Conservation (phyloP, 2,329 filamentous ascomycete species). For the Parafenestella ontariensis region DNA sequence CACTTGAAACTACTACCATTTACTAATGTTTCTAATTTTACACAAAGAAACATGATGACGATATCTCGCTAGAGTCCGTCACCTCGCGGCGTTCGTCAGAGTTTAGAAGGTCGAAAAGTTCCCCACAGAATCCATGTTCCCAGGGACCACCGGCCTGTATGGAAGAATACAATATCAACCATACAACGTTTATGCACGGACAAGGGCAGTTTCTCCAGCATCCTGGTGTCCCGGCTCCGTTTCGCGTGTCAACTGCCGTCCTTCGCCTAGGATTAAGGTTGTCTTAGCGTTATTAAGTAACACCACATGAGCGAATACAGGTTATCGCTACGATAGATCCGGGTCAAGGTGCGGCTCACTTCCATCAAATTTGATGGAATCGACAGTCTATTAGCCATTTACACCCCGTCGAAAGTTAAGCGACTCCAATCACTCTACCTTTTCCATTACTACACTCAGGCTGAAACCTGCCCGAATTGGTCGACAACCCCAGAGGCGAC, state of each 20-base stretch:
- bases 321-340: constrained; percentile 22
- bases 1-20: neutral
- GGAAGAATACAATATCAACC: constrained; percentile 15
- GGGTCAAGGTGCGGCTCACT: constrained; percentile 21
- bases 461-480: constrained; percentile 33
- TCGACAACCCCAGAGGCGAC: constrained; percentile 15
- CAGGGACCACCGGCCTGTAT: constrained; percentile 12
- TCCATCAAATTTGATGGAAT: constrained; percentile 35
- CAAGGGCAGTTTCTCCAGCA: constrained; percentile 15
- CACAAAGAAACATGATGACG: neutral
- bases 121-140: constrained; percentile 17
- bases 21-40: neutral
- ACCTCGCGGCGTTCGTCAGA: neutral
- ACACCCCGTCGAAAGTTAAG: constrained; percentile 11
- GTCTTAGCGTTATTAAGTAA: constrained; percentile 11
- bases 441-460: constrained; percentile 25
- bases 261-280: neutral
- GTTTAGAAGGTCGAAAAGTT: neutral
- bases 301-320: constrained; percentile 14
- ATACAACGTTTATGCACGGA: constrained; percentile 9
- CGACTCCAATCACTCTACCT: constrained; percentile 24
- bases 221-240: constrained; percentile 1
- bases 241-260: constrained; percentile 26
- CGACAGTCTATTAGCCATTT: constrained; percentile 20
- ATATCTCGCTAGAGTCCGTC: no score